Conservation (phyloP, 73 alveolate species). For the Tetrahymena thermophila region DNA sequence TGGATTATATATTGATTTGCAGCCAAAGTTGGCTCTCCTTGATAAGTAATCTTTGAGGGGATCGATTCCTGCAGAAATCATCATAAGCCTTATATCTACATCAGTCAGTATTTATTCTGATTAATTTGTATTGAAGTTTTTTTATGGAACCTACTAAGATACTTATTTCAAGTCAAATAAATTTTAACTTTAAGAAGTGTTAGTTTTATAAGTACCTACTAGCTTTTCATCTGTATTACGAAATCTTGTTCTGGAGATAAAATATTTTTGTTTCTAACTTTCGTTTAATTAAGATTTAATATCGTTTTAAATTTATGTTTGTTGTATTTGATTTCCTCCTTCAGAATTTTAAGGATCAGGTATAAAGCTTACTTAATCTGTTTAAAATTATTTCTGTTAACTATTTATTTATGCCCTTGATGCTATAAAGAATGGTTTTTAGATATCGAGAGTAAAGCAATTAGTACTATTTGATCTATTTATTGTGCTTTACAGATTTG, state of each 20-base stretch:
- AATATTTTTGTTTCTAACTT: not conserved
- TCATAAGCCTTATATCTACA: not conserved
- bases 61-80: not conserved
- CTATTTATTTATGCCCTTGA: not conserved
- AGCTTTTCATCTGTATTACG: not conserved
- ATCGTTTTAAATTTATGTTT: not conserved
- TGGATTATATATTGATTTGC: not conserved
- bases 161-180: not conserved
- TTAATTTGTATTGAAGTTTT: not conserved
- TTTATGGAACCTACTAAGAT: not conserved
- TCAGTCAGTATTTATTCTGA: not conserved
- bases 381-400: not conserved
- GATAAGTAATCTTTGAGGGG: not conserved
- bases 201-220: not conserved
- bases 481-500: not conserved
- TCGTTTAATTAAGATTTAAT: not conserved
- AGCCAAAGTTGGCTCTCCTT: not conserved
- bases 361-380: not conserved
- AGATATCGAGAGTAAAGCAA: not conserved
- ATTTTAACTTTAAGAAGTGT: not conserved
- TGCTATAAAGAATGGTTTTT: not conserved
- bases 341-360: not conserved
- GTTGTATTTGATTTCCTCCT: not conserved
- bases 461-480: not conserved
- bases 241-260: not conserved